Base-by-base conservation (phyloP, 257 asterid species). In the Phtheirospermum japonicum region DNA sequence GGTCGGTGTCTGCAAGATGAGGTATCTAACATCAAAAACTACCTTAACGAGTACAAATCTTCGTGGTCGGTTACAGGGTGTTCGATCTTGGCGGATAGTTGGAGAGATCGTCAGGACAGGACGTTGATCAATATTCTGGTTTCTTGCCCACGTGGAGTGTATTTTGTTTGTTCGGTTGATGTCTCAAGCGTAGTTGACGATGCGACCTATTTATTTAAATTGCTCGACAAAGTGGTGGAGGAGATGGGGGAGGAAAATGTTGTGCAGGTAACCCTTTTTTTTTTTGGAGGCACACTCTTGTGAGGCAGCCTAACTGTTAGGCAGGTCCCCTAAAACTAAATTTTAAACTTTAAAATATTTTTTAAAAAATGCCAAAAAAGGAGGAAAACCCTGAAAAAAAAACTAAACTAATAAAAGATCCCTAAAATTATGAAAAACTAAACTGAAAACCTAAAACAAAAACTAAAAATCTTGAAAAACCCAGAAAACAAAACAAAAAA, bases 191-290 rank as follows among this genome's bases (percentile, higher is more conserved):
- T 78, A 48, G 72, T 85, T 63, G 95, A 81, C 11, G 91, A 89
- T 67, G 82, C 81, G 31, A 65, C 80, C 51, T 79, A 78, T 78
- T 67, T 86, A 58, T 86, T 74, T 68, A 86, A 80, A 68, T 75
- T 89, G 74, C 92, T 89, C n/a, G 94, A 89, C 81, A 85, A 75
- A 71, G 97, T 86, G 72, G 90, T 89, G 55, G 97, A 84, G 72
- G 95, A 86, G 59, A 84, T 84, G 87, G 97, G 97, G 23, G 95
- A 86, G 83, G 95, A 86, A 77, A 84, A 84, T 78, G 91, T 89
- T 4, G 85, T 89, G 66, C 97, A 89, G 94, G 97, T 83, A 76
- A 76, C 42, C 28, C 67, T 67, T 67, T 20, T 28, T 52, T 61
- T 54, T 36, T 59, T 45, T 23, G 1, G 2, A 23, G 3, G 28